phyloP scores from a whole-genome alignment of 495 filamentous ascomycete species.

The Oidiodendron maius region DNA sequence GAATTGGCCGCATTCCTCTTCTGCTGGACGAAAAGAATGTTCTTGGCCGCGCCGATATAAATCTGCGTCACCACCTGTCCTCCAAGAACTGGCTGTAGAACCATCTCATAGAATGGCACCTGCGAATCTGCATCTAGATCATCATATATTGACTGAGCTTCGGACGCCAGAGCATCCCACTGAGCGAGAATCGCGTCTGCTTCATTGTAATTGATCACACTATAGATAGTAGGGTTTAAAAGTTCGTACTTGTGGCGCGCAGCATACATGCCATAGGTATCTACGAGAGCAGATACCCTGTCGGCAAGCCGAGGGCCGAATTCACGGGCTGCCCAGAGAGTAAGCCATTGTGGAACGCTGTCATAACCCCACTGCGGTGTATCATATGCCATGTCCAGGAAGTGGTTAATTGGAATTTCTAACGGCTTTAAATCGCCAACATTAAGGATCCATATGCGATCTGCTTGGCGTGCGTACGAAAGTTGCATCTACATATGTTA shows the following conservation, averaged over 20 bases:
- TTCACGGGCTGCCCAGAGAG: conserved; percentile 51
- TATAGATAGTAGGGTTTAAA: conserved; percentile 58
- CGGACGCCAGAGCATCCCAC: conserved; percentile 50
- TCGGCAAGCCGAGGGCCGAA: conserved; percentile 46
- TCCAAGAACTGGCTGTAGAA: conserved; percentile 61
- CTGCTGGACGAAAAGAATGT: conserved; percentile 58
- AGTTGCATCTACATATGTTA: conserved; percentile 44
- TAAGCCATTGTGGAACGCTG: conserved; percentile 50
- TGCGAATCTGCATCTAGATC: conserved; percentile 39
- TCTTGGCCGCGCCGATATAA: conserved; percentile 53
- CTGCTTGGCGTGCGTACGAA: conserved; percentile 54
- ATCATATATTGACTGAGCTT: conserved; percentile 51
- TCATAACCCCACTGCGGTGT: conserved; percentile 46
- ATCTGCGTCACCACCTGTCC: conserved; percentile 57
- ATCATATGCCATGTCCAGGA: conserved; percentile 63
- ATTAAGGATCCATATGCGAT: conserved; percentile 71
- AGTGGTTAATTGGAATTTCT: conserved; percentile 64
- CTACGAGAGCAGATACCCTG: conserved; percentile 49
- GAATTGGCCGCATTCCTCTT: conserved; percentile 60
- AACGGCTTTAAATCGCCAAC: conserved; percentile 68
- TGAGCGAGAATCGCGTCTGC: conserved; percentile 56
- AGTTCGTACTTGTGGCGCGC: conserved; percentile 64
- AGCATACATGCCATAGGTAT: conserved; percentile 56
- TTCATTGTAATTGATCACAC: conserved; percentile 65
- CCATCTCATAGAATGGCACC: conserved; percentile 62